Evolutionary conservation across 176 grass and related monocot genomes (phyloP).

Genomic region (Carex cristatella): DNA sequence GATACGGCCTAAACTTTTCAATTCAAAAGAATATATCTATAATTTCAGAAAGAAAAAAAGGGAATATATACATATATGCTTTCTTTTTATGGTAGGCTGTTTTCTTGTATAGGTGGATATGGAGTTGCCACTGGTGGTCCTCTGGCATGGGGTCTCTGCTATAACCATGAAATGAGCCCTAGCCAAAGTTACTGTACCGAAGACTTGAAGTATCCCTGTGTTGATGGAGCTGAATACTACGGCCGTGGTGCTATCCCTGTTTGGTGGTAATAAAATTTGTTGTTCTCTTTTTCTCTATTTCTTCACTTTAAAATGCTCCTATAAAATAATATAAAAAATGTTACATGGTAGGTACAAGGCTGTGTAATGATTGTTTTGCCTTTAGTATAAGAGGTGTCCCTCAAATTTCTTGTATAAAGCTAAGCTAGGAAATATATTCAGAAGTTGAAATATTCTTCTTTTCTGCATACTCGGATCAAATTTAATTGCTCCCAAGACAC

Average conservation of each 20-base stretch:
- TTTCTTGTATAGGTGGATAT: constrained; percentile 54
- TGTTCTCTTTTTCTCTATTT: not conserved
- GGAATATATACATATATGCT: not conserved
- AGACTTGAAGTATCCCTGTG: constrained; percentile 56
- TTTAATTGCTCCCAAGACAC: too few relatives aligned
- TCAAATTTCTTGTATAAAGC: too few relatives aligned
- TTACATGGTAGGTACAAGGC: too few relatives aligned
- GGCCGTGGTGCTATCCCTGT: constrained; percentile 77
- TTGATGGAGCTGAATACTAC: constrained; percentile 67
- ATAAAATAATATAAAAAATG: too few relatives aligned
- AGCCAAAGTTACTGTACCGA: constrained; percentile 66
- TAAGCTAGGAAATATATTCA: too few relatives aligned
- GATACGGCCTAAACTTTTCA: not conserved
- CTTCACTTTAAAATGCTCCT: not conserved
- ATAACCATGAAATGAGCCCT: constrained; percentile 85
- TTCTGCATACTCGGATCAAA: too few relatives aligned
- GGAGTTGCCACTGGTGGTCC: constrained; percentile 38
- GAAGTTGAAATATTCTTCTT: too few relatives aligned
- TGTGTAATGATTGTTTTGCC: too few relatives aligned
- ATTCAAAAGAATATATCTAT: not conserved
- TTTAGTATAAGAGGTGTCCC: too few relatives aligned
- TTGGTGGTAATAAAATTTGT: constrained; percentile 39
- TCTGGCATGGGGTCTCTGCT: constrained; percentile 75
- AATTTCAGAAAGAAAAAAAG: too few relatives aligned
- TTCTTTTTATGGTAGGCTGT: not conserved